Conservation (phyloP, 345 rosid species). For the Triadica sebifera region DNA sequence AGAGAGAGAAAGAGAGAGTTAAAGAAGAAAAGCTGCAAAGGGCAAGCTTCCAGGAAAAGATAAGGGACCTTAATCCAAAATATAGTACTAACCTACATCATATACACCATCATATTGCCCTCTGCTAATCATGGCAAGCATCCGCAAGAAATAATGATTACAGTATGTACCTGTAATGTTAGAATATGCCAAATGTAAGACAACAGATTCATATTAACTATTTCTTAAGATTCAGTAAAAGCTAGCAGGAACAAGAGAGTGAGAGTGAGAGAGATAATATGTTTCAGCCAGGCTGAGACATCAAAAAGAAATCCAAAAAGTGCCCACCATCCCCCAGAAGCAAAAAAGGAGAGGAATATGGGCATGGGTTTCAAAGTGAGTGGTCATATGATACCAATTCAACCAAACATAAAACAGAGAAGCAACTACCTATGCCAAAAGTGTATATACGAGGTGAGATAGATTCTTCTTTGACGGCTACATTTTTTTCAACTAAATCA, state of each 20-base stretch:
- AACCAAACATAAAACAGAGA: background rate
- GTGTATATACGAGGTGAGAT: slow-evolving; percentile 68
- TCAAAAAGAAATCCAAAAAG: background rate
- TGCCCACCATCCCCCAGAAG: background rate
- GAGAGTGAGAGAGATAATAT: background rate
- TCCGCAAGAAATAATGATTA: slow-evolving; percentile 82
- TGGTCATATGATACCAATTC: slow-evolving; percentile 1
- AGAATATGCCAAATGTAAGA: background rate
- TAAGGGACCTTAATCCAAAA: background rate
- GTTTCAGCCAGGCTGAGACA: background rate
- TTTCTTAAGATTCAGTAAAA: background rate
- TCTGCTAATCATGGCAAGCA: slow-evolving; percentile 65
- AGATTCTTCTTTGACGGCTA: slow-evolving; percentile 45
- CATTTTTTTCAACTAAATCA: slow-evolving; percentile 57
- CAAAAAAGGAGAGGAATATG: background rate
- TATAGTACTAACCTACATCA: slow-evolving; percentile 53
- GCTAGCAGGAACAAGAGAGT: no score
- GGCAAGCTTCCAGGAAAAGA: background rate
- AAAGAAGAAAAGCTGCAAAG: background rate
- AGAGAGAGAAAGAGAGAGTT: background rate
- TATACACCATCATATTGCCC: slow-evolving; percentile 72
- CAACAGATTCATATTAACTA: background rate
- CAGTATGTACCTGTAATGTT: slow-evolving; percentile 71
- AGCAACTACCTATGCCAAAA: slow-evolving; percentile 74
- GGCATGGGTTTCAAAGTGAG: background rate